phyloP scores from a whole-genome alignment of 371 early-diverging fungal genomes.

The Mortierella sp. region DNA sequence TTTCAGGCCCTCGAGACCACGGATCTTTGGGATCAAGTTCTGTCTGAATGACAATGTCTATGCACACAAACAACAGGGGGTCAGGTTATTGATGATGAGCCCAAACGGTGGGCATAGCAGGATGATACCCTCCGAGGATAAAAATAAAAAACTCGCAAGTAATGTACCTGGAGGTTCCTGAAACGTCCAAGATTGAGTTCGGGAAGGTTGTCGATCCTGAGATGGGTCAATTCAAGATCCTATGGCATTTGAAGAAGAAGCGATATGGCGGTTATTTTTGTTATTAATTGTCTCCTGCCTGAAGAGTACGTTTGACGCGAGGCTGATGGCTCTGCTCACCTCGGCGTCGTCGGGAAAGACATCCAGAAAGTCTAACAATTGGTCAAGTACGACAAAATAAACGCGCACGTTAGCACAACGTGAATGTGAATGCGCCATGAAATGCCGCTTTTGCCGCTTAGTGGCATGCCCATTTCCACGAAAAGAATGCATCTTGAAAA shows the following conservation, averaged over 20 bases:
- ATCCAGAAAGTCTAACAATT: conserved; percentile 58
- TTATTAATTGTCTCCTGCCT: neutral
- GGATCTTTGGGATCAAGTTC: conserved; percentile 87
- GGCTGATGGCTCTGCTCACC: conserved; percentile 24
- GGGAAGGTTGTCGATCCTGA: conserved; percentile 73
- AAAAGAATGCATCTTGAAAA: conserved; percentile 7
- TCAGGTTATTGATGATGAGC: neutral
- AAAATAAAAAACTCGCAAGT: too few species aligned
- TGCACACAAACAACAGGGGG: neutral
- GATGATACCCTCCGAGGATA: too few species aligned
- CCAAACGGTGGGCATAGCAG: too few species aligned
- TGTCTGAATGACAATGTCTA: conserved; percentile 90
- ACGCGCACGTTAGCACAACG: neutral
- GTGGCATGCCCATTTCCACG: neutral
- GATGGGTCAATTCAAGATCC: conserved; percentile 89
- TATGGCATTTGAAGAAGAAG: conserved; percentile 28
- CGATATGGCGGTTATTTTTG: neutral
- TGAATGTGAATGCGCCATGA: neutral
- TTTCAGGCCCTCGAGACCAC: conserved; percentile 69
- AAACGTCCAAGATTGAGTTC: conserved; percentile 78
- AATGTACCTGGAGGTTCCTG: conserved; percentile 72
- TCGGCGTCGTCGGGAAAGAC: conserved; percentile 65
- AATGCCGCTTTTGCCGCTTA: neutral
- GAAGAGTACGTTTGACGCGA: too few species aligned
- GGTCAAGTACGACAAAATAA: neutral